phyloP scores from a whole-genome alignment of 176 grass and related monocot genomes.

The Musa troglodytarum region DNA sequence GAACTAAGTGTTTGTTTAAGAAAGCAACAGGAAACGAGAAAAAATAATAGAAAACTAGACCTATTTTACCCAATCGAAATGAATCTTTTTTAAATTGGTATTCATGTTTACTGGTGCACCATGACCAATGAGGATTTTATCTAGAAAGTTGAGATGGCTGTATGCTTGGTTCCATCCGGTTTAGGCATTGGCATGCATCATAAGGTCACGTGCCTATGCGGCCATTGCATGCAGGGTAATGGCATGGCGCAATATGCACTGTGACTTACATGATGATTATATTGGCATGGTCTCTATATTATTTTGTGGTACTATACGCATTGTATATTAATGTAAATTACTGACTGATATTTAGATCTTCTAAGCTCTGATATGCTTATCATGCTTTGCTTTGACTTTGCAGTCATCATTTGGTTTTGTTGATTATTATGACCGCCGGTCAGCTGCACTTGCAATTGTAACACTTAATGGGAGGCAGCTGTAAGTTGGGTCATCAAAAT shows the following conservation, averaged over 20 bases:
- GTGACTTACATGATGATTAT: background rate
- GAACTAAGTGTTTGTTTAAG: too few relatives aligned
- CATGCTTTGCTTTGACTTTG: constrained; percentile 9
- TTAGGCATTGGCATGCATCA: too few relatives aligned
- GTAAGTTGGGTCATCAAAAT: constrained; percentile 40
- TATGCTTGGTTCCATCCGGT: too few relatives aligned
- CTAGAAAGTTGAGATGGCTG: too few relatives aligned
- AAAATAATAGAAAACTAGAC: too few relatives aligned
- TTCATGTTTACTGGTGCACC: too few relatives aligned
- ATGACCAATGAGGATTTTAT: too few relatives aligned
- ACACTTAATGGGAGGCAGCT: constrained; percentile 84
- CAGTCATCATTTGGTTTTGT: constrained; percentile 99
- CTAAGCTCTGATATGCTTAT: background rate
- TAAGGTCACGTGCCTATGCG: background rate
- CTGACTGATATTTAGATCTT: background rate
- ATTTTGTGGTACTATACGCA: background rate
- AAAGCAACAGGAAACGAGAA: too few relatives aligned
- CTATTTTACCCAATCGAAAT: too few relatives aligned
- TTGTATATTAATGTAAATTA: background rate
- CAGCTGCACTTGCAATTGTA: constrained; percentile 80
- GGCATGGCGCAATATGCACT: background rate
- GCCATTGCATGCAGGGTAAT: background rate
- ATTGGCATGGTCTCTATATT: background rate
- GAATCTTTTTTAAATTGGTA: too few relatives aligned
- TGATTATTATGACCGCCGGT: constrained; percentile 96